Conservation (phyloP, 2,329 filamentous ascomycete species). For the Penicillium digitatum region DNA sequence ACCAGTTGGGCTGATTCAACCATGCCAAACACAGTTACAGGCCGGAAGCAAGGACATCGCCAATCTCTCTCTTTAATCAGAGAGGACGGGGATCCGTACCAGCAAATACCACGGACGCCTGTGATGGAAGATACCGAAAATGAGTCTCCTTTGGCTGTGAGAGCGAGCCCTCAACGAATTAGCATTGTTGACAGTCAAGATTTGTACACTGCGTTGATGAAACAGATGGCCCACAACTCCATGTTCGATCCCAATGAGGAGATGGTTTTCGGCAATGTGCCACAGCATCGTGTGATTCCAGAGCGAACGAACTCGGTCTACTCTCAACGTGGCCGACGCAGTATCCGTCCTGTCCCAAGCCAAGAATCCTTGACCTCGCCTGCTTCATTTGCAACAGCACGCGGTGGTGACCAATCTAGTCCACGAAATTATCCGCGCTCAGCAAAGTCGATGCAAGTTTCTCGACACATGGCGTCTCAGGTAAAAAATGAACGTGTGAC, state of each 20-base stretch:
- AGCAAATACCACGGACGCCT: conserved; percentile 4
- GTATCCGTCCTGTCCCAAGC: conserved; percentile 33
- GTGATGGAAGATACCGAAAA: background rate
- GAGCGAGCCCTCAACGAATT: conserved; percentile 14
- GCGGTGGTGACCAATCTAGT: conserved; percentile 17
- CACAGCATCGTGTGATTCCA: conserved; percentile 29
- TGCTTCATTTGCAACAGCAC: conserved; percentile 32
- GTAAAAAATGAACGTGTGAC: background rate
- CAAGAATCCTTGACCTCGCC: conserved; percentile 29
- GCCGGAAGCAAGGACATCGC: conserved; percentile 30
- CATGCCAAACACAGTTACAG: conserved; percentile 39
- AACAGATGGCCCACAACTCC: conserved; percentile 33
- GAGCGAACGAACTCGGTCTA: conserved; percentile 27
- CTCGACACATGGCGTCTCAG: background rate
- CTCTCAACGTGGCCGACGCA: conserved; percentile 25
- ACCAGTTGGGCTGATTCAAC: conserved; percentile 50
- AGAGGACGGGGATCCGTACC: conserved; percentile 36
- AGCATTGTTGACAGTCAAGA: conserved; percentile 37
- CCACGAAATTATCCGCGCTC: conserved; percentile 18
- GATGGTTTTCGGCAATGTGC: conserved; percentile 29
- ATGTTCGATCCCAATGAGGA: conserved; percentile 21
- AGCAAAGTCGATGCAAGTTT: conserved; percentile 1
- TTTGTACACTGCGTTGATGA: conserved; percentile 44
- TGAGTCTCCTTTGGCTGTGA: conserved; percentile 16
- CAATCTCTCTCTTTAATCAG: conserved; percentile 44